These are phyloP conservation scores for Suhomyces atakaporum DNA, from an alignment of 1,139 yeast genomes.

Conservation along the genomic window DNA sequence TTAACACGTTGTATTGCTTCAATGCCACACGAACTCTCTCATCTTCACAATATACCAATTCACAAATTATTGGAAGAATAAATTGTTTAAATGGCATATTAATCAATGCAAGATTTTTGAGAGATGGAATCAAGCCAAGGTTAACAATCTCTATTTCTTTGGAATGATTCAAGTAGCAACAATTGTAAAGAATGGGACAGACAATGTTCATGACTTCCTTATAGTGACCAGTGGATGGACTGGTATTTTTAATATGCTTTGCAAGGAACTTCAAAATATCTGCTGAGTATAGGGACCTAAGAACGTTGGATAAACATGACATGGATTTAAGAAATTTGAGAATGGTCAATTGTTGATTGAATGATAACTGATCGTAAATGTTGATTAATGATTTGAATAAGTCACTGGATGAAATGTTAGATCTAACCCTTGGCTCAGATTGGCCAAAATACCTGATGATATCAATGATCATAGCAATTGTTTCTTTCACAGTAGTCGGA, in stretches of 20 bases:
- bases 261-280: constrained; percentile 47
- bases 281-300: constrained; percentile 39
- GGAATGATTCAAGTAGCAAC: constrained; percentile 57
- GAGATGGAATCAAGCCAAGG: constrained; percentile 54
- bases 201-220: constrained; percentile 46
- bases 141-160: constrained; percentile 56
- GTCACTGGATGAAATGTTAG: constrained; percentile 43
- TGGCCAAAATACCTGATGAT: constrained; percentile 45
- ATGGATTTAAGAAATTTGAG: constrained; percentile 47
- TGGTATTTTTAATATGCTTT: constrained; percentile 28
- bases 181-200: constrained; percentile 51
- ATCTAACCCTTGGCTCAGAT: constrained; percentile 46
- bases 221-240: constrained; percentile 32
- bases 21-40: constrained; percentile 37
- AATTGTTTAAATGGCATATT: constrained; percentile 61
- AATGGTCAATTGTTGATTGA: constrained; percentile 37
- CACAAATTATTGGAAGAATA: constrained; percentile 63
- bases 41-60: constrained; percentile 54
- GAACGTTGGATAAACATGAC: constrained; percentile 40
- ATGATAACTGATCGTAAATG: constrained; percentile 34
- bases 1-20: constrained; percentile 43
- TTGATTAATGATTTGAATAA: constrained; percentile 48
- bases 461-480: constrained; percentile 39
- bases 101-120: constrained; percentile 46
- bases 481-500: constrained; percentile 13